Percentiles rank a stretch among this genome's conserved stretches.
phyloP scores from a whole-genome alignment of 805 yeast genomes.

The Diddensiella transvaalensis region DNA sequence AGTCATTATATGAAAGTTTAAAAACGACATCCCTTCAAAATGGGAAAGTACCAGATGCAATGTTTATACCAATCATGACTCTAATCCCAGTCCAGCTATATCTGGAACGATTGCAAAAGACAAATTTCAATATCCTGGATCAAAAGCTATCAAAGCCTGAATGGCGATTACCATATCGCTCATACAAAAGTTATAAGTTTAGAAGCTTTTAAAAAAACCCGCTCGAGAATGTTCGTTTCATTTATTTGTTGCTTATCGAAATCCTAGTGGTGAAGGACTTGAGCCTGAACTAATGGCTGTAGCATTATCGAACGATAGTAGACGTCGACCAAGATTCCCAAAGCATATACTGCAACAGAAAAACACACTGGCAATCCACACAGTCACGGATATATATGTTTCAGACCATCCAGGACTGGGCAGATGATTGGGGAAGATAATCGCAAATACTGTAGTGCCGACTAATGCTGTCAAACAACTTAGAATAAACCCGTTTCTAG shows the following conservation, averaged over 20 bases:
- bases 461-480: slow-evolving; percentile 31
- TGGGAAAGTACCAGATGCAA: slow-evolving; percentile 46
- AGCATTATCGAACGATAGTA: slow-evolving; percentile 20
- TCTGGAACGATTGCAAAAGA: slow-evolving; percentile 54
- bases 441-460: slow-evolving; percentile 31
- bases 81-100: slow-evolving; percentile 64
- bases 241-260: not conserved
- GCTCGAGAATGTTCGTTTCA: not conserved
- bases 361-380: slow-evolving; percentile 29
- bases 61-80: slow-evolving; percentile 64
- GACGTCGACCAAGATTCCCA: slow-evolving; percentile 38
- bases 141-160: slow-evolving; percentile 47
- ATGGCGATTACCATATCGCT: slow-evolving; percentile 64
- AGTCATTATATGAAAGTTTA: slow-evolving; percentile 46
- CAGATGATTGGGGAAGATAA: slow-evolving; percentile 23
- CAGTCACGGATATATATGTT: slow-evolving; percentile 27
- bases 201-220: slow-evolving; percentile 40
- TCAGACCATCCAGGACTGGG: slow-evolving; percentile 22
- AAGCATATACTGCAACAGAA: slow-evolving; percentile 38
- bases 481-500: slow-evolving; percentile 35
- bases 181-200: slow-evolving; percentile 46
- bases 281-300: too few relatives aligned
- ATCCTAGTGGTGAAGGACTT: not conserved
- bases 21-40: slow-evolving; percentile 31
- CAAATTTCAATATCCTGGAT: slow-evolving; percentile 59